Percentiles rank a stretch among this genome's conserved stretches.
Evolutionary conservation across 2,329 filamentous ascomycete species (phyloP).

Genomic region (Curvularia lunata): DNA sequence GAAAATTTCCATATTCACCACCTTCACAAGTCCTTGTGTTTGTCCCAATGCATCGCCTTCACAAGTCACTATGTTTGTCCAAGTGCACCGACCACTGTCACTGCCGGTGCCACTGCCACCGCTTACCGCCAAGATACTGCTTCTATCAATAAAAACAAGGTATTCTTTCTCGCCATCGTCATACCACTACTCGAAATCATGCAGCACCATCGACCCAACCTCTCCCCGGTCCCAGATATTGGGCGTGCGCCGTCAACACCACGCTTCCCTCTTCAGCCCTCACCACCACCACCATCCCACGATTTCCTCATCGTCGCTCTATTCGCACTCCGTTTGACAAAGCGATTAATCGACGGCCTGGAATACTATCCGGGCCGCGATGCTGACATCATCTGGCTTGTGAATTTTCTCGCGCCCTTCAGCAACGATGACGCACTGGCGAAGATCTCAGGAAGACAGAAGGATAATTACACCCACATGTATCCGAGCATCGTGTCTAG

Average conservation of each 20-base stretch:
- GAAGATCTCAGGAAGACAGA: slow-evolving; percentile 21
- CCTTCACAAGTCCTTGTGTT: no score
- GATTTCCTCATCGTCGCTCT: slow-evolving; percentile 35
- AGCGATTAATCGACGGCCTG: slow-evolving; percentile 23
- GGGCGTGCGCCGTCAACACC: not conserved
- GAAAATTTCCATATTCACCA: no score
- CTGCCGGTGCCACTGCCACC: not conserved
- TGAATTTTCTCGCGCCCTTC: slow-evolving; percentile 27
- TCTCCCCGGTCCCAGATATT: slow-evolving; percentile 6
- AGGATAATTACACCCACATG: slow-evolving; percentile 20
- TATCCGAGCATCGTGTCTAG: slow-evolving; percentile 28
- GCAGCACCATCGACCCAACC: not conserved
- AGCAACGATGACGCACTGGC: slow-evolving; percentile 22
- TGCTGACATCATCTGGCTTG: slow-evolving; percentile 30
- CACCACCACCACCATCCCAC: not conserved
- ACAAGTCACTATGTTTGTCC: not conserved
- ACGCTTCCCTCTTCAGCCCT: not conserved
- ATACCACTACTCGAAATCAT: not conserved
- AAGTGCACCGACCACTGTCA: not conserved
- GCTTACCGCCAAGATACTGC: not conserved
- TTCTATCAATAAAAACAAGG: not conserved
- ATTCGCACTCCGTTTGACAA: slow-evolving; percentile 33
- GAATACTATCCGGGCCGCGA: slow-evolving; percentile 21
- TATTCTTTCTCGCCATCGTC: not conserved
- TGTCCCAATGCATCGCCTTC: not conserved